Percentiles rank a stretch among this genome's conserved stretches.
phyloP scores from a whole-genome alignment of 108 stramenopile species.

The Skeletonema marinoi region DNA sequence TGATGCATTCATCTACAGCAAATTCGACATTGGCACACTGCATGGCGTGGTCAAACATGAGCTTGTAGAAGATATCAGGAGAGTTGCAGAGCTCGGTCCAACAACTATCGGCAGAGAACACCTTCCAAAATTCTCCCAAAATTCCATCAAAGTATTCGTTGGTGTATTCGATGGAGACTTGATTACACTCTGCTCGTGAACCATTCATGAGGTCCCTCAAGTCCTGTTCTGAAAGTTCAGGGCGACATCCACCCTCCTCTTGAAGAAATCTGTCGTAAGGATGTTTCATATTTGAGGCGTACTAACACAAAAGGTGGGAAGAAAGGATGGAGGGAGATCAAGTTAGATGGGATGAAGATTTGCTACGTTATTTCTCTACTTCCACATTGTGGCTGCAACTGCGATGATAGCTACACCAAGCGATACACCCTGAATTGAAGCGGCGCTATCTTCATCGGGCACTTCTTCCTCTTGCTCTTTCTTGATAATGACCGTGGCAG shows the following conservation, averaged over 20 bases:
- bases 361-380: too few relatives aligned
- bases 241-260: not conserved
- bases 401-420: not conserved
- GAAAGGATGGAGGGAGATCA: too few relatives aligned
- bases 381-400: not conserved
- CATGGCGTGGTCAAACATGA: not conserved
- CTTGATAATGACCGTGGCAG: not conserved
- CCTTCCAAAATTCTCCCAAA: not conserved
- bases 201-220: not conserved
- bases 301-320: too few relatives aligned
- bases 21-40: slow-evolving; percentile 22
- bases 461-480: not conserved
- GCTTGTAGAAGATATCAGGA: not conserved
- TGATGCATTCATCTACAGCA: slow-evolving; percentile 23
- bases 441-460: not conserved
- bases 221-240: not conserved
- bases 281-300: too few relatives aligned
- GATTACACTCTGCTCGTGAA: not conserved
- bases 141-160: not conserved
- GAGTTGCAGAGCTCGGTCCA: not conserved
- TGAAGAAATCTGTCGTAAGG: not conserved
- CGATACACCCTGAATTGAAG: not conserved
- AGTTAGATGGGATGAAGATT: too few relatives aligned
- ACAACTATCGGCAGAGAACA: not conserved
- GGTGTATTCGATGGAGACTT: not conserved